Base-by-base conservation (phyloP, 1,284 basidiomycete genomes). In the Nidula niveotomentosa region DNA sequence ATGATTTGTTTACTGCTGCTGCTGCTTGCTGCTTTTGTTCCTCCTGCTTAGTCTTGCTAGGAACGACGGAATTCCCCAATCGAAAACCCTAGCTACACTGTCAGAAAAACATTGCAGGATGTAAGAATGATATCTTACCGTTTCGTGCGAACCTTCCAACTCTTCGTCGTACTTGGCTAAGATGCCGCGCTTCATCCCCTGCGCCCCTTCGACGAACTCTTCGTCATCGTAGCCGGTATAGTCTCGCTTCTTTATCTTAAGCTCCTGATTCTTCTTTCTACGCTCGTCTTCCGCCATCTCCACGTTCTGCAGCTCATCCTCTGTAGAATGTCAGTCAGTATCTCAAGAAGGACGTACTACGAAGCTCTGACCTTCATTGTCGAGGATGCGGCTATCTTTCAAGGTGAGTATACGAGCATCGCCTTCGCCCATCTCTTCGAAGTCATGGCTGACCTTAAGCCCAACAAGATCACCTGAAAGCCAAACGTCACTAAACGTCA, bases 181-280 rank as follows among this genome's bases (percentile, higher is more conserved):
- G 36, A 99, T 80, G n/a, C 90, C 83, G 10, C 86, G 84, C 68
- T 92, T 94, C 77, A 88, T 80, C 17, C 92, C 93, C 44, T 81
- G 83, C 65, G 81, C 81, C 37, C 90, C 88, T 33, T 84, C 82
- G 13, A 76, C 74, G 60, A 96, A 95, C 65, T 98, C 96, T 2
- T 97, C 94, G 63, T 99, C 96, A 65, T 99, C 96, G 67, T 95
- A 94, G 18, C 96, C 96, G 0, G 93, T 96, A 67, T 99, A 99
- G 64, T 92, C 87, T 46, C 85, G 84, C 47, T 86, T 90, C 74
- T 96, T 97, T 53, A 91, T 90, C 73, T 97, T 97, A 41, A 93
- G 76, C 53, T 95, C 92, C 49, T 86, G 80, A 53, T 86, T 91
- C 76, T 88, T 88, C 68, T 90, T 85, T 18, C 84, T 83, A 8